A percentile compares a stretch with the other conserved stretches of the same genome.
These are phyloP conservation scores for Azolla pinnata DNA, from an alignment of 75 land plant genomes.

Conservation along the genomic window DNA sequence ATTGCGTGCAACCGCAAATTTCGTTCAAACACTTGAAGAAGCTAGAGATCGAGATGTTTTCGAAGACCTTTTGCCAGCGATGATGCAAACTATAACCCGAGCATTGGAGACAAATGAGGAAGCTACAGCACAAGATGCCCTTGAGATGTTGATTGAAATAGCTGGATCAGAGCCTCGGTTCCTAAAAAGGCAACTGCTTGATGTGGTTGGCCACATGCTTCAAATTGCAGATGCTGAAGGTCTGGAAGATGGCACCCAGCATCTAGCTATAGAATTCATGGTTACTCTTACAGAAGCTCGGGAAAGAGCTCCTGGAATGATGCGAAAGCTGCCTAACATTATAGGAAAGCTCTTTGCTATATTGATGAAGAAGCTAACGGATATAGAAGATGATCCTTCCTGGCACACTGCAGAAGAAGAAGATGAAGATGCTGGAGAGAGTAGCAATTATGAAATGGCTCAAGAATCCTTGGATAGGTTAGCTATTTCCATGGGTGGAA, in stretches of 20 bases:
- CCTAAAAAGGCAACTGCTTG: conserved; percentile 17
- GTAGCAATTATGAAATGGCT: conserved; percentile 26
- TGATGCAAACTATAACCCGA: conserved; percentile 20
- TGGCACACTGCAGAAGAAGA: conserved; percentile 27
- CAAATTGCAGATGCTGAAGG: conserved; percentile 23
- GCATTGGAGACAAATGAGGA: conserved; percentile 21
- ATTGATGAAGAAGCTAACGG: conserved; percentile 16
- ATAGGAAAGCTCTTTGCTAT: conserved; percentile 21
- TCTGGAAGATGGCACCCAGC: conserved; percentile 24
- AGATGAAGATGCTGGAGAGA: conserved; percentile 29
- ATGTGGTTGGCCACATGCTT: conserved; percentile 25
- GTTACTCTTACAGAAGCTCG: conserved; percentile 24
- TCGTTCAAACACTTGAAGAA: conserved; percentile 19
- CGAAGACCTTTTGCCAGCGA: conserved; percentile 18
- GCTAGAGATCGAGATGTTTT: conserved; percentile 18
- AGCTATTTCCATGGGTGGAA: conserved; percentile 27
- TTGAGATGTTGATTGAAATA: conserved; percentile 27
- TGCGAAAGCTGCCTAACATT: conserved; percentile 24
- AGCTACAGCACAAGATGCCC: conserved; percentile 25
- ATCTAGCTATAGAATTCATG: conserved; percentile 23
- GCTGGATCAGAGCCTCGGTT: conserved; percentile 28
- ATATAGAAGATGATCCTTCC: conserved; percentile 17
- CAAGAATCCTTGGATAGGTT: conserved; percentile 23
- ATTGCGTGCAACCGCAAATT: conserved; percentile 23
- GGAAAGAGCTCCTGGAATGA: conserved; percentile 32